Evolutionary conservation across 805 yeast species (phyloP).

Genomic region (Teunomyces panamensis): DNA sequence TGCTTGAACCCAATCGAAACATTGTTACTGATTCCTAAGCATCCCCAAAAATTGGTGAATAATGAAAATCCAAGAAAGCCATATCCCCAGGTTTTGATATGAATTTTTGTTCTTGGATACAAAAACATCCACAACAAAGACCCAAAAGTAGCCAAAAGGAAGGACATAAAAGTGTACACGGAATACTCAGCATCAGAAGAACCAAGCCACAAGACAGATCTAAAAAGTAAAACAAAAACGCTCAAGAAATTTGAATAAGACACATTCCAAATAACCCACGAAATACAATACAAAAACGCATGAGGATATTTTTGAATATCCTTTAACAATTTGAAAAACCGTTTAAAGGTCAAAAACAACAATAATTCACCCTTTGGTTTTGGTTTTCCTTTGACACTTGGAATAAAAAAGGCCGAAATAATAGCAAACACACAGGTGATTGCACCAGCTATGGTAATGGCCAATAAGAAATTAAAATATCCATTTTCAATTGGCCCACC

Average conservation of each 20-base stretch:
- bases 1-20: constrained; percentile 37
- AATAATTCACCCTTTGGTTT: constrained; percentile 24
- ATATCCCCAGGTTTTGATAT: constrained; percentile 36
- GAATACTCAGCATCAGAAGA: constrained; percentile 37
- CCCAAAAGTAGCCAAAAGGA: constrained; percentile 31
- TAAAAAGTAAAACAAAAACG: constrained; percentile 34
- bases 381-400: constrained; percentile 25
- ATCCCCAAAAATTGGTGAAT: constrained; percentile 38
- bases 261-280: constrained; percentile 44
- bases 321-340: constrained; percentile 21
- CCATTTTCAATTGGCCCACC: constrained; percentile 23
- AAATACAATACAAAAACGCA: constrained; percentile 34
- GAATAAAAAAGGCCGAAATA: constrained; percentile 25
- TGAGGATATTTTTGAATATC: constrained; percentile 27
- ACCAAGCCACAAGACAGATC: constrained; percentile 40
- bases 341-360: constrained; percentile 22
- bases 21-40: constrained; percentile 27
- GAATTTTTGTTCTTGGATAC: constrained; percentile 22
- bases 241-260: constrained; percentile 32
- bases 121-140: constrained; percentile 36
- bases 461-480: constrained; percentile 32
- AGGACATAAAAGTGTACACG: constrained; percentile 36
- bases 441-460: constrained; percentile 38
- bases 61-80: constrained; percentile 27
- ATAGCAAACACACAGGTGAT: constrained; percentile 27